Conservation (phyloP, 148 eudicot species). For the Chenopodium formosanum region DNA sequence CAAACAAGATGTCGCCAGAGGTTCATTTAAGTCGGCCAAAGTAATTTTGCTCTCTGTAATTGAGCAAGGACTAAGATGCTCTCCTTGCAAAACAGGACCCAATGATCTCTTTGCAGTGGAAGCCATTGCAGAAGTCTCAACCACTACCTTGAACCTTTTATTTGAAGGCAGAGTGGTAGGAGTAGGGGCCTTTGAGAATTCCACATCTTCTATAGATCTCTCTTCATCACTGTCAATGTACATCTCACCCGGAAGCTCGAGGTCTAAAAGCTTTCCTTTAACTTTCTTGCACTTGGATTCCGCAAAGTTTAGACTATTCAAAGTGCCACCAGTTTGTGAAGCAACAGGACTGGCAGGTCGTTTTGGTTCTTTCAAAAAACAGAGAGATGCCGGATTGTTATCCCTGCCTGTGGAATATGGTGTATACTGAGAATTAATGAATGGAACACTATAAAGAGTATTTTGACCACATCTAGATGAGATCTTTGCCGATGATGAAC, state of each 20-base stretch:
- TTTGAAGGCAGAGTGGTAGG: constrained; percentile 25
- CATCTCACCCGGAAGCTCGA: constrained; percentile 57
- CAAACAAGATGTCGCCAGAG: not conserved
- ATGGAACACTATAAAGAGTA: constrained; percentile 26
- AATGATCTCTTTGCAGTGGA: constrained; percentile 1
- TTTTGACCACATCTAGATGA: constrained; percentile 18
- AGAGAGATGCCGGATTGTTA: constrained; percentile 8
- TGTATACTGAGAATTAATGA: constrained; percentile 12
- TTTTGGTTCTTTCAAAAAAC: constrained; percentile 12
- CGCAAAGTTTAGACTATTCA: constrained; percentile 5
- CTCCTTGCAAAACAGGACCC: constrained; percentile 14
- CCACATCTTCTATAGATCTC: constrained; percentile 22
- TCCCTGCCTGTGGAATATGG: constrained; percentile 8
- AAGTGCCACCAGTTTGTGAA: constrained; percentile 1
- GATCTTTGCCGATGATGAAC: constrained; percentile 22
- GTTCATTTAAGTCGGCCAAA: constrained; percentile 38
- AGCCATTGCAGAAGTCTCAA: constrained; percentile 19
- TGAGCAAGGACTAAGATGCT: constrained; percentile 8
- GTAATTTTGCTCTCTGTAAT: constrained; percentile 18
- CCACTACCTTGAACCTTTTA: constrained; percentile 7
- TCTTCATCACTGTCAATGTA: constrained; percentile 42
- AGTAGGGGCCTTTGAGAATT: constrained; percentile 16
- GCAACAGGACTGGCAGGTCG: constrained; percentile 4
- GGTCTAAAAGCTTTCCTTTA: constrained; percentile 43
- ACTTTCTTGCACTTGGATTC: constrained; percentile 32